These are phyloP conservation scores for Gardenia jasminoides DNA, from an alignment of 257 asterid species.

Conservation along the genomic window DNA sequence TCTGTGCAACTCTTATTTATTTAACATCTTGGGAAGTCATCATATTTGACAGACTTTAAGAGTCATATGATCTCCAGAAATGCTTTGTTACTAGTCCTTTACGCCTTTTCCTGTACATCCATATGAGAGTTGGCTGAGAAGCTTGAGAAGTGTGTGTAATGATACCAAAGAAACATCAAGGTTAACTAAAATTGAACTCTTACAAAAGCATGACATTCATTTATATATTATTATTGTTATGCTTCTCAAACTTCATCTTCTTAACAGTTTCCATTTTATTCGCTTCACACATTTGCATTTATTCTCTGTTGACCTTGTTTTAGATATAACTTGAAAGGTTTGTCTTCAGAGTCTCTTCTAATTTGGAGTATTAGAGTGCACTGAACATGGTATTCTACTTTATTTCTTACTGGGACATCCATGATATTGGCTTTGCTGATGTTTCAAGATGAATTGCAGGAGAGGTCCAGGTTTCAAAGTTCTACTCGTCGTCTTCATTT, in stretches of 20 bases:
- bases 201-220: neutral
- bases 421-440: constrained; percentile 16
- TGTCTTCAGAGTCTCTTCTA: neutral
- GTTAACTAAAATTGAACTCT: neutral
- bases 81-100: neutral
- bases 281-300: neutral
- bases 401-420: neutral
- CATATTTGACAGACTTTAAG: neutral
- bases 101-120: neutral
- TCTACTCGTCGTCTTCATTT: constrained; percentile 60
- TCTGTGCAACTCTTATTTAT: neutral
- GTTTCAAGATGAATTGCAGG: constrained; percentile 46
- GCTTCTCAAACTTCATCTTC: constrained; percentile 4
- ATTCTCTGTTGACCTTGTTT: neutral
- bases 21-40: neutral
- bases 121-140: neutral
- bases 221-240: constrained; percentile 1
- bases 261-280: neutral
- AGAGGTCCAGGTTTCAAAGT: constrained; percentile 73
- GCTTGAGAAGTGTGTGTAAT: neutral
- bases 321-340: neutral
- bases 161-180: neutral
- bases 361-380: neutral
- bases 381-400: neutral
- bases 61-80: neutral